phyloP scores from a whole-genome alignment of 2,329 filamentous ascomycete genomes.

The Pseudopyricularia cyperi region DNA sequence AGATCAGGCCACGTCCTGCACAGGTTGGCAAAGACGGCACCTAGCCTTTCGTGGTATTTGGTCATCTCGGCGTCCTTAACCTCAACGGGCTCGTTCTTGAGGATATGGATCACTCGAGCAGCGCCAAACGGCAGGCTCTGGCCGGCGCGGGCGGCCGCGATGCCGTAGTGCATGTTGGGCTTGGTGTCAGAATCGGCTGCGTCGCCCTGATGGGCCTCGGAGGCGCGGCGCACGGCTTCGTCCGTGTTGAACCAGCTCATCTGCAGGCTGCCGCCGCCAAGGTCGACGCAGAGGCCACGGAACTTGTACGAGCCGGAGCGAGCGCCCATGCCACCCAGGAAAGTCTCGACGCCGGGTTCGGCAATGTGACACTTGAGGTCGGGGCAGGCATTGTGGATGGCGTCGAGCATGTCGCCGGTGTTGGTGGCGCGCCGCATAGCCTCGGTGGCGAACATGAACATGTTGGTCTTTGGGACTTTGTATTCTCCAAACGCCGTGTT shows the following conservation, averaged over 20 bases:
- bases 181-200: not conserved
- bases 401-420: constrained; percentile 49
- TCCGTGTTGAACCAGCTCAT: constrained; percentile 49
- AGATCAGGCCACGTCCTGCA: constrained; percentile 38
- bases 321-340: constrained; percentile 72
- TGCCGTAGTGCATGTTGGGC: constrained; percentile 24
- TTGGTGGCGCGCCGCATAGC: constrained; percentile 75
- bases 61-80: constrained; percentile 31
- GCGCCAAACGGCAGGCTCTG: constrained; percentile 50
- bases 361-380: constrained; percentile 62
- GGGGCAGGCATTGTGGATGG: constrained; percentile 46
- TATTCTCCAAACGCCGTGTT: constrained; percentile 53
- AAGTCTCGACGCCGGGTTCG: constrained; percentile 67
- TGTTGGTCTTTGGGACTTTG: constrained; percentile 48
- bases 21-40: constrained; percentile 43
- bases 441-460: constrained; percentile 75
- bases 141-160: constrained; percentile 38
- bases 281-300: constrained; percentile 70
- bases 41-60: constrained; percentile 45
- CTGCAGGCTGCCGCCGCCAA: constrained; percentile 61
- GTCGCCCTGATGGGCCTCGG: constrained; percentile 3
- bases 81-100: constrained; percentile 21
- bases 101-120: constrained; percentile 32
- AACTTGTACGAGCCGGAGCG: constrained; percentile 59
- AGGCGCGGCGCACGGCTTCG: constrained; percentile 9